phyloP scores from a whole-genome alignment of 176 grass and related monocot genomes.

The Musa troglodytarum region DNA sequence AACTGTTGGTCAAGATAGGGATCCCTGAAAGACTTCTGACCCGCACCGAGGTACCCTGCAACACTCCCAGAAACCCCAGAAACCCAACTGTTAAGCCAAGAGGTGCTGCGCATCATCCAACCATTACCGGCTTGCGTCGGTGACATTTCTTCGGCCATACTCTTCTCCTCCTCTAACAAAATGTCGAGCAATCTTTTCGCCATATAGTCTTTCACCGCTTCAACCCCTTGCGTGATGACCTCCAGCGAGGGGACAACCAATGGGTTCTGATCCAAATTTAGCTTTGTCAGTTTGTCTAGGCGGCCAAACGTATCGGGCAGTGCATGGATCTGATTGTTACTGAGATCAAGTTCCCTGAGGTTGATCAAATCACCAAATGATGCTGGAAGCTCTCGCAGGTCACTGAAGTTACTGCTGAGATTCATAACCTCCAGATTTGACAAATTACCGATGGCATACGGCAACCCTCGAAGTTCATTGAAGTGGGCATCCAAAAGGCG shows the following conservation, averaged over 20 bases:
- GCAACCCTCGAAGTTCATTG: constrained; percentile 66
- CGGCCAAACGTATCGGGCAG: constrained; percentile 69
- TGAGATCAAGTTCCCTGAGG: constrained; percentile 77
- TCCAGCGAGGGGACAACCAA: constrained; percentile 49
- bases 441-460: constrained; percentile 58
- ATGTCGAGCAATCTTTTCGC: constrained; percentile 35
- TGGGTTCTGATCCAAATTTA: constrained; percentile 78
- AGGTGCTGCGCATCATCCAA: constrained; percentile 61
- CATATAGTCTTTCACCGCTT: constrained; percentile 57
- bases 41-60: constrained; percentile 35
- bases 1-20: constrained; percentile 56
- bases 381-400: constrained; percentile 53
- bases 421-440: constrained; percentile 65
- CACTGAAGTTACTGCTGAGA: constrained; percentile 83
- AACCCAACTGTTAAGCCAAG: constrained; percentile 49
- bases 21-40: constrained; percentile 37
- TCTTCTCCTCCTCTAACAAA: constrained; percentile 30
- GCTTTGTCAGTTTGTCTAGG: constrained; percentile 38
- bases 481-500: constrained; percentile 71
- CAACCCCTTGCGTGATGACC: constrained; percentile 34
- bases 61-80: constrained; percentile 49
- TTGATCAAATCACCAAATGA: constrained; percentile 51
- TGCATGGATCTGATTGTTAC: constrained; percentile 81
- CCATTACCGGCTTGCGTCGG: constrained; percentile 24
- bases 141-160: background rate